Evolutionary conservation across 768 basidiomycete genomes (phyloP), one percentile per base, ranked within the genome.

Genomic region (Sporobolomyces roseus): DNA sequence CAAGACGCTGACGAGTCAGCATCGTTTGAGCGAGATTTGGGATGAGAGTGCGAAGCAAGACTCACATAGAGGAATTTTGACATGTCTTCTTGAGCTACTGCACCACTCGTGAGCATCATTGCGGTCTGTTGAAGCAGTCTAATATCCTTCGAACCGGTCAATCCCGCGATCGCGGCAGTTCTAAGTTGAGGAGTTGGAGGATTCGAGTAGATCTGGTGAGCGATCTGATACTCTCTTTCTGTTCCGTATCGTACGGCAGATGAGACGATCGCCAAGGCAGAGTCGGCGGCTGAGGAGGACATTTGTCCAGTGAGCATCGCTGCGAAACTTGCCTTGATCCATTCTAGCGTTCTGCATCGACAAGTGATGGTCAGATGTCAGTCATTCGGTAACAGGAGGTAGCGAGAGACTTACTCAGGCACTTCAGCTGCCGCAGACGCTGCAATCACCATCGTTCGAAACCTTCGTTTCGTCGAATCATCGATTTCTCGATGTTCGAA

Each of bases 401-500:
- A 43, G 53, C 3, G 8, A 30, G 17, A 1, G 48, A 38, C 33
- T 2, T 9, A 62, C 68, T 29, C 46, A 71, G 61, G 51, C 0
- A 49, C 33, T 14, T 66, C 70, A 6, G 64, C 70, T 1, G 55
- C 56, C 0, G 65, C 65, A 1, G 58, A 52, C 3, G 56, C 61
- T 1, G 61, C 33, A 2, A 71, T 46, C 5, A 62, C 51, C 9
- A 66, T 16, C 0, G 65, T 59, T 19, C 63, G 50, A 30, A 70
- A 49, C 32, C 38, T 25, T 46, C 33, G n/a, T 35, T 17, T 30
- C 1, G 45, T 55, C 0, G 21, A 79, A 10, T 85, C 81, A 50
- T 98, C 94, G 14, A 79, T 79, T 21, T 82, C 80, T 5, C 80
- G 77, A 75, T 87, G 88, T 46, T 89, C 87, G 74, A 86, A 93